These are phyloP conservation scores for Cercospora zeae-maydis DNA, from an alignment of 2,329 filamentous ascomycete genomes.

Conservation along the genomic window DNA sequence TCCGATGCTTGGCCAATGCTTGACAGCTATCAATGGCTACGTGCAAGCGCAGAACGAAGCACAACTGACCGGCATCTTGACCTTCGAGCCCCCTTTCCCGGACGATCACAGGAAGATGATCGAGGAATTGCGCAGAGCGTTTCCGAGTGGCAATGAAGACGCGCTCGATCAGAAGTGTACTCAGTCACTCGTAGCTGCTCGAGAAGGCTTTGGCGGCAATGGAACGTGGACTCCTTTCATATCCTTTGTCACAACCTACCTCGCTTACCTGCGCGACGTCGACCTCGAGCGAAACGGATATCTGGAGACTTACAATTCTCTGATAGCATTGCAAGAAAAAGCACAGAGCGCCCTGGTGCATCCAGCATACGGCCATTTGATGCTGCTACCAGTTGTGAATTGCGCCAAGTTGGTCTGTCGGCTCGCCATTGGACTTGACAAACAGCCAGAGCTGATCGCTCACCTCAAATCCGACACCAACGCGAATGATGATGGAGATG, in stretches of 20 bases:
- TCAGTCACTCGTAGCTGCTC: conserved; percentile 60
- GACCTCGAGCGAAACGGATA: conserved; percentile 73
- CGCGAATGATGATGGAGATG: conserved; percentile 53
- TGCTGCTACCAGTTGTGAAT: conserved; percentile 79
- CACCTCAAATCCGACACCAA: conserved; percentile 45
- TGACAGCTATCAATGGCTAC: conserved; percentile 60
- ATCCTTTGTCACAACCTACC: conserved; percentile 75
- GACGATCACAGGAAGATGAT: conserved; percentile 66
- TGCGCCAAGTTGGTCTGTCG: conserved; percentile 76
- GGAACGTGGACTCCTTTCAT: conserved; percentile 73
- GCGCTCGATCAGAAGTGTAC: conserved; percentile 63
- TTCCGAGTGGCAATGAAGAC: conserved; percentile 47
- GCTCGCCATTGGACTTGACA: conserved; percentile 79
- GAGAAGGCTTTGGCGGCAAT: conserved; percentile 61
- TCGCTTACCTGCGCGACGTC: conserved; percentile 76
- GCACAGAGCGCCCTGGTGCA: conserved; percentile 80
- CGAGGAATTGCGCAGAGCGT: conserved; percentile 61
- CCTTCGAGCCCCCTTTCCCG: conserved; percentile 68
- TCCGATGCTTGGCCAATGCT: conserved; percentile 58
- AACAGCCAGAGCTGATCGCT: conserved; percentile 70
- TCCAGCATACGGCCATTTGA: conserved; percentile 71
- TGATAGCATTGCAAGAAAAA: conserved; percentile 68
- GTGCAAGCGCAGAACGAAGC: conserved; percentile 62
- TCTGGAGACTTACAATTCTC: conserved; percentile 67
- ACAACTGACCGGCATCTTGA: conserved; percentile 65